Evolutionary conservation across 306 rosid species (phyloP).

Genomic region (Dalbergia oliveri): DNA sequence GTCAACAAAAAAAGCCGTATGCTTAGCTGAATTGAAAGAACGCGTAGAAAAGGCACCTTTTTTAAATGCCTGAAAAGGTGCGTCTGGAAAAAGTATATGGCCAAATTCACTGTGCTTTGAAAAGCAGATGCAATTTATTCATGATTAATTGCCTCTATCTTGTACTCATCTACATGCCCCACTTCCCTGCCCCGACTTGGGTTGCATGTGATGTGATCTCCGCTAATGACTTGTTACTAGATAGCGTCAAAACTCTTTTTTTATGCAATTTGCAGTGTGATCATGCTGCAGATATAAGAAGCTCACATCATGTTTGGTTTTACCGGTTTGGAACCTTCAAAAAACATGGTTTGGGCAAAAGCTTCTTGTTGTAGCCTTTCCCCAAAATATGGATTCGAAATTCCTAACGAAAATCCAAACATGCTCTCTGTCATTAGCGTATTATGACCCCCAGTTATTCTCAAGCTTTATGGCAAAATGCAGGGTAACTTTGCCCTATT

Average conservation of each 20-base stretch:
- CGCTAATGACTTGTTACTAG: background rate
- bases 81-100: conserved; percentile 44
- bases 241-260: background rate
- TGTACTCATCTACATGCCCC: conserved; percentile 37
- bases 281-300: background rate
- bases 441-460: conserved; percentile 17
- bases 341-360: no score
- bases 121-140: conserved; percentile 43
- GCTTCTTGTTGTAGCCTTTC: background rate
- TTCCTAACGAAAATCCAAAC: background rate
- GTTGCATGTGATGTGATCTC: conserved; percentile 17
- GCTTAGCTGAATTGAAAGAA: conserved; percentile 21
- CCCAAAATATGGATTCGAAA: background rate
- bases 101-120: conserved; percentile 27
- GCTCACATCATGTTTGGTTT: background rate
- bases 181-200: conserved; percentile 27
- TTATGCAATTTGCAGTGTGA: background rate
- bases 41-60: conserved; percentile 30
- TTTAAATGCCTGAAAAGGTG: conserved; percentile 42
- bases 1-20: conserved; percentile 33
- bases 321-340: background rate
- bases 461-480: background rate
- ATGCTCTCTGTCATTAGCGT: background rate
- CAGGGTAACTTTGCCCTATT: background rate
- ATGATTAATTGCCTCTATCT: conserved; percentile 26